Conservation (phyloP, 805 yeast genomes). For the Candida vartiovaarae region DNA sequence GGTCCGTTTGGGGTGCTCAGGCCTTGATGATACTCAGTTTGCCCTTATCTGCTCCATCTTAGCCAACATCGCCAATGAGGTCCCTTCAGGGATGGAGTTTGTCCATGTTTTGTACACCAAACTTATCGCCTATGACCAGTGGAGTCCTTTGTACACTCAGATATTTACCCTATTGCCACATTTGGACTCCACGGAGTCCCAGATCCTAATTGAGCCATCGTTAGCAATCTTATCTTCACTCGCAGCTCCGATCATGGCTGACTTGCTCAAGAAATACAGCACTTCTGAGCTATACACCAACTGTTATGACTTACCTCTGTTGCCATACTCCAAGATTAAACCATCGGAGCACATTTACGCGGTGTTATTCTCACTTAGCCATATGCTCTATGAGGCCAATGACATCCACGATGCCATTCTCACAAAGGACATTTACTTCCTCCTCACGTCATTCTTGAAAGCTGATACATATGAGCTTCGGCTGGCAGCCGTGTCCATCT, state of each 20-base stretch:
- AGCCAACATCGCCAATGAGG: too few species aligned
- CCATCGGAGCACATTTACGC: neutral
- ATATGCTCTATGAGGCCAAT: slow-evolving; percentile 12
- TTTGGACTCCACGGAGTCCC: slow-evolving; percentile 13
- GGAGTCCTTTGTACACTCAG: slow-evolving; percentile 6
- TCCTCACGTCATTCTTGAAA: slow-evolving; percentile 17
- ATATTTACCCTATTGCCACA: slow-evolving; percentile 18
- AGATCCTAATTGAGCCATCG: slow-evolving; percentile 7
- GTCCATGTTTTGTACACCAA: neutral
- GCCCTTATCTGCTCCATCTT: too few species aligned
- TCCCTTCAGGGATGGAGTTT: too few species aligned
- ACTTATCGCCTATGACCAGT: neutral
- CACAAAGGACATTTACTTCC: slow-evolving; percentile 13
- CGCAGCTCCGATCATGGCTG: too few species aligned
- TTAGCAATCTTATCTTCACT: neutral
- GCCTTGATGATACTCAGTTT: too few species aligned
- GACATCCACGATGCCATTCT: slow-evolving; percentile 7
- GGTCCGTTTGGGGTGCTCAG: too few species aligned
- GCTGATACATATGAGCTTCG: slow-evolving; percentile 18
- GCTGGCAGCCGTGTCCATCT: slow-evolving; percentile 13
- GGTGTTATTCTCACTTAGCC: slow-evolving; percentile 16
- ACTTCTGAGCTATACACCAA: neutral
- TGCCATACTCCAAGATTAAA: too few species aligned
- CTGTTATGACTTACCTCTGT: slow-evolving; percentile 6
- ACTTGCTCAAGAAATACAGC: too few species aligned